These are phyloP conservation scores for Fusarium mexicanum DNA, from an alignment of 2,329 filamentous ascomycete species.

Conservation along the genomic window DNA sequence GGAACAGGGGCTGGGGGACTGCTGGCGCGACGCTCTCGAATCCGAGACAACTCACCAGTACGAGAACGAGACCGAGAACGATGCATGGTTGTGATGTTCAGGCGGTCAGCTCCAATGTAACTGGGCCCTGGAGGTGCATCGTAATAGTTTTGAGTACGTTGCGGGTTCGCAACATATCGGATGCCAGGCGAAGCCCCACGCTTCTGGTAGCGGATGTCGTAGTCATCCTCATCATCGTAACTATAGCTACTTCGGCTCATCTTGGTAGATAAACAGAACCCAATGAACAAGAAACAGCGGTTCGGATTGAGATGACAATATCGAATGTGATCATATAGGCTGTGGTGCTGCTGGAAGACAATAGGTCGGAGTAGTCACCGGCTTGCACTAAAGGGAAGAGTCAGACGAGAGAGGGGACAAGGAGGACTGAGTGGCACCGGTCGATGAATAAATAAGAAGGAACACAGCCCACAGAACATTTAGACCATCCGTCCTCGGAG, in stretches of 20 bases:
- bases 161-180: slow-evolving; percentile 57
- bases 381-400: background rate
- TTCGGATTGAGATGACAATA: background rate
- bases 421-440: background rate
- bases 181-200: slow-evolving; percentile 54
- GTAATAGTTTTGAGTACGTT: slow-evolving; percentile 50
- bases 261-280: background rate
- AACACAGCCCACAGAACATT: background rate
- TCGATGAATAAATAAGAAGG: slow-evolving; percentile 5
- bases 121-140: slow-evolving; percentile 54
- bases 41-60: slow-evolving; percentile 56
- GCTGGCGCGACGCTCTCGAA: slow-evolving; percentile 57
- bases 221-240: slow-evolving; percentile 64
- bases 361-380: background rate
- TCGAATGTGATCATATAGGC: background rate
- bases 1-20: slow-evolving; percentile 54
- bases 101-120: slow-evolving; percentile 57
- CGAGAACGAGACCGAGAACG: slow-evolving; percentile 44
- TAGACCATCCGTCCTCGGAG: background rate
- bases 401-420: background rate
- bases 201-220: slow-evolving; percentile 61
- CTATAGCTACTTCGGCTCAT: slow-evolving; percentile 52
- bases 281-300: background rate
- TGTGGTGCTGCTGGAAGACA: background rate
- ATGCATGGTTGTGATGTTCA: slow-evolving; percentile 54